phyloP scores from a whole-genome alignment of 495 filamentous ascomycete species.

The Penicillium silybi region DNA sequence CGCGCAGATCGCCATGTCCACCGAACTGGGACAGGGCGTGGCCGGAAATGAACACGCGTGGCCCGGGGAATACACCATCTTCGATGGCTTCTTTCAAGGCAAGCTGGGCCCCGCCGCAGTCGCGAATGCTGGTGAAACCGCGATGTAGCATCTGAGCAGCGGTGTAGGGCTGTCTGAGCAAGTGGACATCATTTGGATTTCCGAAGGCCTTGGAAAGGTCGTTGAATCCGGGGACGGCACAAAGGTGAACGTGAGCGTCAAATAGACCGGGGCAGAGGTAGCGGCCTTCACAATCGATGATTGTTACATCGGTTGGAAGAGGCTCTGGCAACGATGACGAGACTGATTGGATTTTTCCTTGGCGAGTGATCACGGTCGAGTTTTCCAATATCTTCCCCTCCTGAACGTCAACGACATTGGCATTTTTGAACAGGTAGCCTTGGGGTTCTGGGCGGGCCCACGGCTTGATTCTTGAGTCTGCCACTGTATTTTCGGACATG shows the following conservation, averaged over 20 bases:
- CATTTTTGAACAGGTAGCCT: conserved; percentile 31
- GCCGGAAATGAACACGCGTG: conserved; percentile 45
- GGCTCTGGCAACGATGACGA: conserved; percentile 9
- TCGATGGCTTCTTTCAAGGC: conserved; percentile 50
- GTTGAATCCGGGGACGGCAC: conserved; percentile 37
- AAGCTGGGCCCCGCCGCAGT: conserved; percentile 48
- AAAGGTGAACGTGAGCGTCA: conserved; percentile 54
- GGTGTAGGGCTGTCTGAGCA: conserved; percentile 45
- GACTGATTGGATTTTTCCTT: conserved; percentile 19
- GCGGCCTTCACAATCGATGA: conserved; percentile 40
- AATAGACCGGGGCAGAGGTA: conserved; percentile 52
- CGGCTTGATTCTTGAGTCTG: conserved; percentile 31
- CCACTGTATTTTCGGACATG: conserved; percentile 10
- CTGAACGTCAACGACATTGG: conserved; percentile 33
- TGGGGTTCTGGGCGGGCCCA: conserved; percentile 26
- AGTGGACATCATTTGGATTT: conserved; percentile 24
- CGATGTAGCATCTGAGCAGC: conserved; percentile 46
- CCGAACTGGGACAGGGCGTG: conserved; percentile 49
- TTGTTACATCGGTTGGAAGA: conserved; percentile 5
- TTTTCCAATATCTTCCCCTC: conserved; percentile 25
- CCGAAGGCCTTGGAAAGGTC: conserved; percentile 25
- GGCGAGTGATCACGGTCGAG: conserved; percentile 7
- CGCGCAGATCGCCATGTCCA: conserved; percentile 50
- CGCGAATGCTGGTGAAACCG: conserved; percentile 51
- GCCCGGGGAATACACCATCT: conserved; percentile 45